Conservation (phyloP, 176 grass and related monocot species). For the Urochloa ruziziensis region DNA sequence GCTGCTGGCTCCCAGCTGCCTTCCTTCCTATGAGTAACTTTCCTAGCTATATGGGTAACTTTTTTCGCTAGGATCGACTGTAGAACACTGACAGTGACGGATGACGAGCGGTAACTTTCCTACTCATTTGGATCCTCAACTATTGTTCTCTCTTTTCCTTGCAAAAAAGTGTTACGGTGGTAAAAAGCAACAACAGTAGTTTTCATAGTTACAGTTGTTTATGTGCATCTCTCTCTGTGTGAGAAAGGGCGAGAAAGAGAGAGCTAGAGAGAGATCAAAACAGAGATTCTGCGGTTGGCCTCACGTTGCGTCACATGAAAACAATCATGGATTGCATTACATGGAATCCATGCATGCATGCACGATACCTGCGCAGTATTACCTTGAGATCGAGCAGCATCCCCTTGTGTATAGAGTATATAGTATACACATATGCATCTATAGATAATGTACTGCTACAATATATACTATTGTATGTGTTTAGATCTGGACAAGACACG, state of each 20-base stretch:
- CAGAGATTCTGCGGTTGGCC: conserved; percentile 26
- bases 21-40: too few relatives aligned
- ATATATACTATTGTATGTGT: not conserved
- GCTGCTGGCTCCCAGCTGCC: too few relatives aligned
- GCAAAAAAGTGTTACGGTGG: not conserved
- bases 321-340: conserved; percentile 39
- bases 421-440: not conserved
- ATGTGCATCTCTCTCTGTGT: not conserved
- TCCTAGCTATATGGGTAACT: too few relatives aligned
- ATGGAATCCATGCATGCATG: conserved; percentile 16
- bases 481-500: not conserved
- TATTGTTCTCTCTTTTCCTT: not conserved
- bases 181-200: conserved; percentile 2
- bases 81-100: too few relatives aligned
- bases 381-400: not conserved
- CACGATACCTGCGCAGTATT: not conserved
- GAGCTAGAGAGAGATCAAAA: not conserved
- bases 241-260: conserved; percentile 1
- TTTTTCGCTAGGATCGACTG: too few relatives aligned
- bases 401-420: not conserved
- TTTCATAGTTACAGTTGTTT: conserved; percentile 1
- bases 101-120: not conserved
- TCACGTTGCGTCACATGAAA: conserved; percentile 75
- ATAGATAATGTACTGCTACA: not conserved
- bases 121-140: not conserved